A percentile compares a stretch with the other conserved stretches of the same genome.
phyloP scores from a whole-genome alignment of 2,329 filamentous ascomycete species.

The Verticillium nubilum region DNA sequence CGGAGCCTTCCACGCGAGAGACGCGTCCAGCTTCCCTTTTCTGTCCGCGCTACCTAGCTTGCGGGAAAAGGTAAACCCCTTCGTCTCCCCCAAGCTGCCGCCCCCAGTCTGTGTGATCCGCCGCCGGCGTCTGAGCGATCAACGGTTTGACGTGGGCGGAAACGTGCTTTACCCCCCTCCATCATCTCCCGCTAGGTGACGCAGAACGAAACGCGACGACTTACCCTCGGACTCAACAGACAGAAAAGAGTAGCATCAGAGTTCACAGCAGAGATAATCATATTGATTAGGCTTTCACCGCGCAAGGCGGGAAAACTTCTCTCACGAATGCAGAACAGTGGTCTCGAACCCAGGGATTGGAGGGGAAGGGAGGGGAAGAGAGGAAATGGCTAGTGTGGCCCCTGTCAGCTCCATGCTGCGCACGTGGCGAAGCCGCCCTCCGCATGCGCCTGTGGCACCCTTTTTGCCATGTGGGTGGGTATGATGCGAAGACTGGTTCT shows the following conservation, averaged over 20 bases:
- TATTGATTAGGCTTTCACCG: too few species aligned
- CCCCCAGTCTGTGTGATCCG: background rate
- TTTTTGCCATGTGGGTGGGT: background rate
- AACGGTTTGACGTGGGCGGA: background rate
- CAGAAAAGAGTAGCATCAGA: too few species aligned
- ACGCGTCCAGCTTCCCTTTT: background rate
- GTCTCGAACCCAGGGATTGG: too few species aligned
- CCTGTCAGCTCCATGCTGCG: background rate
- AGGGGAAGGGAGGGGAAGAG: too few species aligned
- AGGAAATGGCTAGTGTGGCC: background rate
- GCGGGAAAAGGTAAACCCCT: background rate
- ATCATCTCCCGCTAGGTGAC: background rate
- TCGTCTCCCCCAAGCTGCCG: background rate
- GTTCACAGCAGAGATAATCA: too few species aligned
- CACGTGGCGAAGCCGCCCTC: background rate
- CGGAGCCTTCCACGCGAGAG: background rate
- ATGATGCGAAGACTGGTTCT: too few species aligned
- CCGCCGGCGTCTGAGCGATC: background rate
- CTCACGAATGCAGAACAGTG: too few species aligned
- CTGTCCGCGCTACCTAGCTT: too few species aligned
- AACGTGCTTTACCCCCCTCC: background rate
- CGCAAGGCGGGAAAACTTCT: too few species aligned
- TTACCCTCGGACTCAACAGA: too few species aligned
- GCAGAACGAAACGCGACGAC: background rate
- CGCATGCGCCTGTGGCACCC: background rate